phyloP scores from a whole-genome alignment of 2,329 filamentous ascomycete genomes.

The Delphinella strobiligena region DNA sequence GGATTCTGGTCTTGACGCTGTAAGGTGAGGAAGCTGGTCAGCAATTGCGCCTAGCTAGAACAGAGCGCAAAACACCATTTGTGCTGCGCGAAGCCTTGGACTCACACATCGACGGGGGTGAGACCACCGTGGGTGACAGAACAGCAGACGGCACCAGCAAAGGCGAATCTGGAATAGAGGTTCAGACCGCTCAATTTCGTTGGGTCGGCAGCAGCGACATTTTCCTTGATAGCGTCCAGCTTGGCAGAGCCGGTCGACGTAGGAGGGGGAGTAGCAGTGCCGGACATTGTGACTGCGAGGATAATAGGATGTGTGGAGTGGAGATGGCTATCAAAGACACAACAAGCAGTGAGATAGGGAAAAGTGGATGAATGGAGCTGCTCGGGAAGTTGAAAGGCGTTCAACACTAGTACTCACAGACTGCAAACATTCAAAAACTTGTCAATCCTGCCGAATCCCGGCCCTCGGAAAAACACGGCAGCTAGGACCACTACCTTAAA shows the following conservation, averaged over 20 bases:
- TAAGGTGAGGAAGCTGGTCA: constrained; percentile 7
- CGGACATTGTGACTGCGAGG: constrained; percentile 18
- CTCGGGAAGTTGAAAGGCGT: too few relatives aligned
- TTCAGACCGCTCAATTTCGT: constrained; percentile 48
- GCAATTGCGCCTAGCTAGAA: constrained; percentile 13
- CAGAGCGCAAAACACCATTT: not conserved
- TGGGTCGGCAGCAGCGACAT: constrained; percentile 33
- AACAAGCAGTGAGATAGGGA: too few relatives aligned
- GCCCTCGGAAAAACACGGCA: too few relatives aligned
- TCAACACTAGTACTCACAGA: too few relatives aligned
- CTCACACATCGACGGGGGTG: constrained; percentile 99
- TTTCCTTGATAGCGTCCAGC: constrained; percentile 40
- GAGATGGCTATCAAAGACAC: constrained; percentile 3
- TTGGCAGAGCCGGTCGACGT: constrained; percentile 39
- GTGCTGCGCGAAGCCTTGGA: constrained; percentile 19
- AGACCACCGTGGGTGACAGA: constrained; percentile 93
- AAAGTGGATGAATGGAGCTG: too few relatives aligned
- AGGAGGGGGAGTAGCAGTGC: constrained; percentile 28
- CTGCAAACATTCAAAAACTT: too few relatives aligned
- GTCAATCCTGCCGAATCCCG: too few relatives aligned
- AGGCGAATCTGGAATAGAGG: constrained; percentile 93
- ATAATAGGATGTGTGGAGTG: constrained; percentile 5
- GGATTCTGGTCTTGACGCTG: constrained; percentile 92
- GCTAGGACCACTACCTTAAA: too few relatives aligned
- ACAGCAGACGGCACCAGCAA: constrained; percentile 96